A percentile compares a stretch with the other conserved stretches of the same genome.
Evolutionary conservation across 23 red algal species (phyloP).

Genomic region (Gracilaria domingensis): DNA sequence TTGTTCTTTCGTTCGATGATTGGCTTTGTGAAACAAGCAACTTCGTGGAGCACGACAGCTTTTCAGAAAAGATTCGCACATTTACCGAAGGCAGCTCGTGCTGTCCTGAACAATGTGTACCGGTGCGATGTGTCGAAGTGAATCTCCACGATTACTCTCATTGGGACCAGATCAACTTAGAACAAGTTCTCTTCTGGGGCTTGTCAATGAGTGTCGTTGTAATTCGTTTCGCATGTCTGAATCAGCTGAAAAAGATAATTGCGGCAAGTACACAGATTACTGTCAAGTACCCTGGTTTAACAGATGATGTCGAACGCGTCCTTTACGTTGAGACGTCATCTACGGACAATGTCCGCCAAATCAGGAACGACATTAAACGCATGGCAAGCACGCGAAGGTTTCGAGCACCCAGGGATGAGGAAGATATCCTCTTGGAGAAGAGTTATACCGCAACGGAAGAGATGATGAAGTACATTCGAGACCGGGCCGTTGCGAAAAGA

Average conservation of each 20-base stretch:
- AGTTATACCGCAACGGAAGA: neutral
- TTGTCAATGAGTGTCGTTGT: neutral
- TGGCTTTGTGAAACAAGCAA: neutral
- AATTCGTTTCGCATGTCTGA: neutral
- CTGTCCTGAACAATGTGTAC: too few relatives aligned
- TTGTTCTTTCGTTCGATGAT: neutral
- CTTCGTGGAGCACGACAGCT: neutral
- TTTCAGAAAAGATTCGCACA: neutral
- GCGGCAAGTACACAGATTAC: constrained; percentile 15
- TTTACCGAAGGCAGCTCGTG: neutral
- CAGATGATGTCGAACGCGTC: neutral
- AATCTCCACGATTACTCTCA: neutral
- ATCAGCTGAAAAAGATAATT: neutral
- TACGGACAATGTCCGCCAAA: neutral
- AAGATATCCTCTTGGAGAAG: constrained; percentile 14
- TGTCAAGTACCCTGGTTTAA: neutral
- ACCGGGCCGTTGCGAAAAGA: neutral
- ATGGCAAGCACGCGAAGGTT: neutral
- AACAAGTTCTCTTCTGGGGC: constrained; percentile 19
- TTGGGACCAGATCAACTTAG: constrained; percentile 21
- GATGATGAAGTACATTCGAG: constrained; percentile 2
- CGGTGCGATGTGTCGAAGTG: neutral
- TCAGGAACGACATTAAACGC: neutral
- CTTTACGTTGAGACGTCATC: constrained; percentile 9
- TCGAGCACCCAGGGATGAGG: neutral